phyloP scores from a whole-genome alignment of 257 asterid species.

The Nicotiana noctiflora region DNA sequence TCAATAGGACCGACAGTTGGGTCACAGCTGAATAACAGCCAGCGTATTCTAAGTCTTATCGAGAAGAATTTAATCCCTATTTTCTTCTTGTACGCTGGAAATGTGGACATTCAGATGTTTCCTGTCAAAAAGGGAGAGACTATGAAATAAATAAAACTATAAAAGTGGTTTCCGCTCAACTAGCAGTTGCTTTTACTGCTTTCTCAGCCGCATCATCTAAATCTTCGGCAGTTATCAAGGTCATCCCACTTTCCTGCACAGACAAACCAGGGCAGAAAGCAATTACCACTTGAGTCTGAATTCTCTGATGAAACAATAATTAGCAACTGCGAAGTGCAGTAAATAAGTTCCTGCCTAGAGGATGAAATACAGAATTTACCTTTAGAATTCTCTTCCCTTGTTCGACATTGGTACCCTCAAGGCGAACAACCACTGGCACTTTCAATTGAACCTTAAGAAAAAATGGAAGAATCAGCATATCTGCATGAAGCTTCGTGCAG shows the following conservation, averaged over 20 bases:
- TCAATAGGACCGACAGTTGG: not conserved
- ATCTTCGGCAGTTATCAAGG: constrained; percentile 86
- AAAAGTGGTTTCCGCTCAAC: not conserved
- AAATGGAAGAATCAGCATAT: not conserved
- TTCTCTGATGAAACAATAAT: not conserved
- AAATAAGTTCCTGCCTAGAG: not conserved
- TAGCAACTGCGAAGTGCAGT: not conserved
- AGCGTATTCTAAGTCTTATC: not conserved
- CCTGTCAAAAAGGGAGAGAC: not conserved
- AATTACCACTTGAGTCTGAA: not conserved
- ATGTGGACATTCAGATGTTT: not conserved
- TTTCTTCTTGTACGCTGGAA: not conserved
- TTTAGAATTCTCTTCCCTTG: constrained; percentile 86
- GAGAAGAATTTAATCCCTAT: not conserved
- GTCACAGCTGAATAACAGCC: not conserved
- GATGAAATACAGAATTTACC: constrained; percentile 32
- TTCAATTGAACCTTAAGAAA: constrained; percentile 61
- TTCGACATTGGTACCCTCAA: constrained; percentile 94
- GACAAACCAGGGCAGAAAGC: not conserved
- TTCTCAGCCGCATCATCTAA: constrained; percentile 91
- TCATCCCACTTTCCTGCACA: constrained; percentile 85
- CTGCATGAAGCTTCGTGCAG: not conserved
- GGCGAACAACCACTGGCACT: constrained; percentile 89
- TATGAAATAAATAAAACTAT: not conserved
- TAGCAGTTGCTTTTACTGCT: constrained; percentile 65